Evolutionary conservation across 176 grass and related monocot species (phyloP), one percentile per base, ranked within the genome.

Genomic region (Raddia guianensis): DNA sequence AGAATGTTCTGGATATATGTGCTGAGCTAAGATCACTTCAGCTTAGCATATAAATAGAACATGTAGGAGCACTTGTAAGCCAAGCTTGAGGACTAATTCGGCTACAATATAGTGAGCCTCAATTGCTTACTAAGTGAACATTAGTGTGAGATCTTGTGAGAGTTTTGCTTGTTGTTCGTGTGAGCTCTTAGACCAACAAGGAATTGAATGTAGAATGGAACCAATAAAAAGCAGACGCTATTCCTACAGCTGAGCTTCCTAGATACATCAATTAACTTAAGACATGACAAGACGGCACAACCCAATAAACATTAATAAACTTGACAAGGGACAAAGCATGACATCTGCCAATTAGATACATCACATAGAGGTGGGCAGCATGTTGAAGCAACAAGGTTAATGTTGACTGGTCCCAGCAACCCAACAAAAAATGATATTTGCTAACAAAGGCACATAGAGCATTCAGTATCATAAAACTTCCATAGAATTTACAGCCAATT

Each of bases 331-430:
- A 47, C 16, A 50, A 50, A 32, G 21, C 27, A 60, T 42, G 11
- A 50, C 13, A 61, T 69, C 53, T 19, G 18, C 19, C 77, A 49
- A 49, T 74, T 66, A 73, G 60, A 80, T 58, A 49, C 50, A 86
- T 43, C 61, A 15, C 60, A 56, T 46, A 47, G 27, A 65, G 73
- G 45, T 60, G 49, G 20, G 70, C 7, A 53, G 48, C 33, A 68
- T 51, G 18, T 76, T 70, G 78, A 87, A 35, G 33, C 18, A 50
- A 69, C 16, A 70, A 87, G 27, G 43, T 49, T 80, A 84, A 63
- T 52, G 32, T 44, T 52, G 6, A 7, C 34, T 46, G 45, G 58
- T 78, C 45, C 18, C 51, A 67, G 67, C 42, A 7, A 58, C 51
- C 9, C 49, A 5, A 8, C 12, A 60, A 62, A 62, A 59, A 18